Evolutionary conservation across 2,329 filamentous ascomycete genomes (phyloP).

Genomic region (Phialemoniopsis sp.): DNA sequence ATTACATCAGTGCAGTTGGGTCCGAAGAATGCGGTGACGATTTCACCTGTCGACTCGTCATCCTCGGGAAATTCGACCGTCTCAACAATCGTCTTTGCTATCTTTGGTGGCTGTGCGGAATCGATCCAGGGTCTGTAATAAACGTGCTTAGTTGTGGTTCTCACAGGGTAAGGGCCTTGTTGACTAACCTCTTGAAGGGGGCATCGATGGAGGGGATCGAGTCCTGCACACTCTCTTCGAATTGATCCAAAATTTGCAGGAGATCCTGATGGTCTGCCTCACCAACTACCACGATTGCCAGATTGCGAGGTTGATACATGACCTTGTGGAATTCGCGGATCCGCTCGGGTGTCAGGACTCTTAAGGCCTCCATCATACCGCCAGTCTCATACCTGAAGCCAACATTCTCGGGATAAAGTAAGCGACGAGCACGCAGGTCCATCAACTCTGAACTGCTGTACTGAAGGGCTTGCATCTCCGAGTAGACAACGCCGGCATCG

Average conservation of each 20-base stretch:
- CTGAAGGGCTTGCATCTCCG: conserved; percentile 96
- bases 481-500: conserved; percentile 96
- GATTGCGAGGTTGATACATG: conserved; percentile 97
- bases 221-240: conserved; percentile 81
- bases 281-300: conserved; percentile 88
- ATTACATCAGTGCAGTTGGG: conserved; percentile 72
- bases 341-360: conserved; percentile 79
- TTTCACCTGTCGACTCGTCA: conserved; percentile 88
- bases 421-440: conserved; percentile 73
- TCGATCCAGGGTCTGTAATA: conserved; percentile 73
- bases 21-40: conserved; percentile 82
- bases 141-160: neutral
- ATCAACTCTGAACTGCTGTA: conserved; percentile 83
- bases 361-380: conserved; percentile 88
- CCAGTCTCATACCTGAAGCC: conserved; percentile 98
- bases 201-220: conserved; percentile 72
- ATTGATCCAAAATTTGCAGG: conserved; percentile 75
- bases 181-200: conserved; percentile 63
- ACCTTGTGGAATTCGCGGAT: conserved; percentile 93
- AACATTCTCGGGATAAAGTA: conserved; percentile 83
- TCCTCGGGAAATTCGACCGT: conserved; percentile 92
- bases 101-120: conserved; percentile 69
- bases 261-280: conserved; percentile 82
- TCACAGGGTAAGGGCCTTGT: neutral
- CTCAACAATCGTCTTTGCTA: conserved; percentile 70